phyloP scores from a whole-genome alignment of 148 eudicot genomes.

The Rhododendron vialii region DNA sequence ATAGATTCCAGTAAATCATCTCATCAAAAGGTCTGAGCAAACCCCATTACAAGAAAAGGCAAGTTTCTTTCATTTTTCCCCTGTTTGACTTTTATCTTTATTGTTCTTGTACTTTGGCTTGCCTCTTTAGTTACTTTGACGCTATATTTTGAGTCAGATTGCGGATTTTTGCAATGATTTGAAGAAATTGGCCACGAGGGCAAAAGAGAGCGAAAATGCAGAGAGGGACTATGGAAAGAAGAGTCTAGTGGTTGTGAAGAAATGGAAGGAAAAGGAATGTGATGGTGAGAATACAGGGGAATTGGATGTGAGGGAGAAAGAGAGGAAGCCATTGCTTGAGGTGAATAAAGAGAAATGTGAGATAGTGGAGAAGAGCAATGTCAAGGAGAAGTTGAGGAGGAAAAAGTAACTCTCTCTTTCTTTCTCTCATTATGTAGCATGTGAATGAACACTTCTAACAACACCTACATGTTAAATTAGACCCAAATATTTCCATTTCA shows the following conservation, averaged over 20 bases:
- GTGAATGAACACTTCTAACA: not conserved
- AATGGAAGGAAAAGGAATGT: constrained; percentile 4
- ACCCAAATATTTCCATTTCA: too few relatives aligned
- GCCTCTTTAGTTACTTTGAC: constrained; percentile 10
- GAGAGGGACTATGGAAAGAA: constrained; percentile 12
- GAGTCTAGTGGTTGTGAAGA: constrained; percentile 6
- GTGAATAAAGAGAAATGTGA: constrained; percentile 35
- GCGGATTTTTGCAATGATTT: constrained; percentile 68
- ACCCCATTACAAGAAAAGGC: too few relatives aligned
- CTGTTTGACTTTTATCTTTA: too few relatives aligned
- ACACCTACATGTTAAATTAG: not conserved
- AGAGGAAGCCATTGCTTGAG: constrained; percentile 57
- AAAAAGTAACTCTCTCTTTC: constrained; percentile 23
- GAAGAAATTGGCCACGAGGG: constrained; percentile 54
- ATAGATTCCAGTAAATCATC: too few relatives aligned
- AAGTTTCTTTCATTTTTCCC: too few relatives aligned
- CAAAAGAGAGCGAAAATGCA: constrained; percentile 33
- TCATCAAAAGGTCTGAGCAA: too few relatives aligned
- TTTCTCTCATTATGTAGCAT: not conserved
- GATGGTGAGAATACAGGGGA: constrained; percentile 9
- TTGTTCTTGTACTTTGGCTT: too few relatives aligned
- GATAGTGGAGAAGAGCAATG: constrained; percentile 21
- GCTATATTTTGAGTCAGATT: constrained; percentile 57
- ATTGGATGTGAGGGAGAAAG: constrained; percentile 28
- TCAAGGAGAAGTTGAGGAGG: constrained; percentile 34